Conservation (phyloP, 768 basidiomycete species). For the Tulasnella sp. region DNA sequence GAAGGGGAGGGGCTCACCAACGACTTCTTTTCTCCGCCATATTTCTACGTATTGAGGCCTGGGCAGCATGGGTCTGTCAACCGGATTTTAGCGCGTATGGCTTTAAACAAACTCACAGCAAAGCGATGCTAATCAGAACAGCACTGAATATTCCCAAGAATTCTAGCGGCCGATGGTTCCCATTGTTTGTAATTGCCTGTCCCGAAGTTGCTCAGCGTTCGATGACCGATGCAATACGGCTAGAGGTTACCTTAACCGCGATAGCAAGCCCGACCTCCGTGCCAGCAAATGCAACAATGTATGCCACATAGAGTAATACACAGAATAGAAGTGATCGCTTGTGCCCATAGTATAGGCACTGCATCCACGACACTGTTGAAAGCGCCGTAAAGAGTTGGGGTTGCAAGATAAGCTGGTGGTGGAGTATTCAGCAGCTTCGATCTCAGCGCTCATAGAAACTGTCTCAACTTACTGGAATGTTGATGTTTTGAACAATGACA, state of each 20-base stretch:
- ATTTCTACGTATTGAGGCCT: constrained; percentile 75
- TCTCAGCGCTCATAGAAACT: background rate
- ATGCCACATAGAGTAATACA: constrained; percentile 28
- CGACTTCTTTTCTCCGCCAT: constrained; percentile 40
- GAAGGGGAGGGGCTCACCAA: background rate
- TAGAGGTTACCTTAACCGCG: constrained; percentile 47
- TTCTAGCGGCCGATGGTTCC: constrained; percentile 30
- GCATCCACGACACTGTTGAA: constrained; percentile 34
- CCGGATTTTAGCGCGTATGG: background rate
- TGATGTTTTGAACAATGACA: constrained; percentile 57
- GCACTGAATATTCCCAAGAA: constrained; percentile 62
- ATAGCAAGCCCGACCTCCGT: constrained; percentile 60
- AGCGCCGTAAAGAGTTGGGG: constrained; percentile 37
- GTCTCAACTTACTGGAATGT: constrained; percentile 35
- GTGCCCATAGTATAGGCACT: constrained; percentile 66
- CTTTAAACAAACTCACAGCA: constrained; percentile 38
- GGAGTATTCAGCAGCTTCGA: background rate
- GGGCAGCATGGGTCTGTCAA: background rate
- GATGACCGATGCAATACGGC: background rate
- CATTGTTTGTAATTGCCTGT: background rate
- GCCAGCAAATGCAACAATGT: constrained; percentile 48
- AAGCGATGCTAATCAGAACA: constrained; percentile 50
- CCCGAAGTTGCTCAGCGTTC: background rate
- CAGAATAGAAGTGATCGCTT: constrained; percentile 35
- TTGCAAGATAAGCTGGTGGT: background rate